phyloP scores from a whole-genome alignment of 2,329 filamentous ascomycete species.

The Botryotinia convoluta region DNA sequence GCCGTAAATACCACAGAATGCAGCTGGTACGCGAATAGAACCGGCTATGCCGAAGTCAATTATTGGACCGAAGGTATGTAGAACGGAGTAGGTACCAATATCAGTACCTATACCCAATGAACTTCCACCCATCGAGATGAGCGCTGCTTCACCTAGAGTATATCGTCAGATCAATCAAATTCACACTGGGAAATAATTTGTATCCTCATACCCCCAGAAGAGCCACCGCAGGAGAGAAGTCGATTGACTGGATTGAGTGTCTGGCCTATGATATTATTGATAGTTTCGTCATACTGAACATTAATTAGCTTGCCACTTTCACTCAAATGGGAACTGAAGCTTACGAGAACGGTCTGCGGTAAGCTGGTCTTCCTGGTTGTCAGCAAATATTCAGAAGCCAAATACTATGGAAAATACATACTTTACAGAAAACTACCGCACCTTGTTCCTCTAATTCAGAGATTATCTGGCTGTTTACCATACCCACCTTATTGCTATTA shows the following conservation, averaged over 20 bases:
- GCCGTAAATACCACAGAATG: slow-evolving; percentile 39
- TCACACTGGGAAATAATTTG: slow-evolving; percentile 1
- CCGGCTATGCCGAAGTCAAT: slow-evolving; percentile 19
- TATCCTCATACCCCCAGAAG: slow-evolving; percentile 49
- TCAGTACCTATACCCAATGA: slow-evolving; percentile 32
- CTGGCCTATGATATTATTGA: slow-evolving; percentile 43
- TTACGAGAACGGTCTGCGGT: slow-evolving; percentile 38
- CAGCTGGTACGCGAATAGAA: slow-evolving; percentile 37
- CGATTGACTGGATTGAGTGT: slow-evolving; percentile 56
- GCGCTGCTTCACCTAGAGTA: slow-evolving; percentile 29
- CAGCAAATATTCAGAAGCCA: background rate
- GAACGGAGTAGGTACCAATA: slow-evolving; percentile 24
- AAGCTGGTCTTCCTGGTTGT: slow-evolving; percentile 36
- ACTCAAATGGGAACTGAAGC: background rate
- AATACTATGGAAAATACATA: background rate
- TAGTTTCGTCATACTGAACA: slow-evolving; percentile 39
- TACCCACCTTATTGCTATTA: slow-evolving; percentile 45
- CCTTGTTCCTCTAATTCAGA: slow-evolving; percentile 40
- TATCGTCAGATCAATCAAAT: background rate
- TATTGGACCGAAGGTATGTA: background rate
- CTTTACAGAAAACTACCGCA: slow-evolving; percentile 39
- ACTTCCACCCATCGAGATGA: slow-evolving; percentile 29
- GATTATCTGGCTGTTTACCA: slow-evolving; percentile 47
- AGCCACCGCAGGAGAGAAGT: slow-evolving; percentile 57
- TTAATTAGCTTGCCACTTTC: background rate